Evolutionary conservation across 1,139 yeast species (phyloP), one percentile per base, ranked within the genome.

Genomic region (Taphrina deformans): DNA sequence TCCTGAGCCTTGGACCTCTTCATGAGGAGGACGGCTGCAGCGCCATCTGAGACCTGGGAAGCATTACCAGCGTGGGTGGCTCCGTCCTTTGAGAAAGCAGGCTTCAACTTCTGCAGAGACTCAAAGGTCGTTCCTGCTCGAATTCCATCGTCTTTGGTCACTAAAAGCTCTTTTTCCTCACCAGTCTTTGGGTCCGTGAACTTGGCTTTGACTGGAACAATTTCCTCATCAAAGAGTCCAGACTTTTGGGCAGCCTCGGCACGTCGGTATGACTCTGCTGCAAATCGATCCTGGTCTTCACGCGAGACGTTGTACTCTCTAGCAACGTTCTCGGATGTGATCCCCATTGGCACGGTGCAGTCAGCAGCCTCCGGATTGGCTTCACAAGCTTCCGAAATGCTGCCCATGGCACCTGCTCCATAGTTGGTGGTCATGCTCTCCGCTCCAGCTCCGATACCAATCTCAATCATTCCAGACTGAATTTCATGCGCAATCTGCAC

Each of bases 31-130:
- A 89, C 96, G 62, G 89, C 96, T 52, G 96, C 96, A 27, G 96
- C 97, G 75, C 98, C 98, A 75, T 92, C 98, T 29, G 96, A 85
- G 62, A 91, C 88, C 79, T 92, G 98, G 2, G 97, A 91, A 1
- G 98, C 90, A 77, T 92, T 92, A 74, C 98, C 98, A 48, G 98
- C 98, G 24, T 97, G 89, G 58, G 87, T 75, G 31, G 62, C 58
- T 70, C 98, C 98, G 71, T 85, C 85, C 70, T 83, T 81, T 73
- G 83, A 83, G 81, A 92, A 92, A 12, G 97, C 97, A 18, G 98
- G 96, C 77, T 80, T 85, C 71, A 92, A 78, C 77, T 87, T 90
- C 66, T 80, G 80, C 70, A 92, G 81, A 14, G 89, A 83, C 71
- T 83, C 85, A 58, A 92, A 85, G 62, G 96, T 89, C 67, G 90